Percentiles rank a stretch among this genome's conserved stretches.
These are phyloP conservation scores for Wickerhamomyces sydowiorum DNA, from an alignment of 805 yeast species.

Conservation along the genomic window DNA sequence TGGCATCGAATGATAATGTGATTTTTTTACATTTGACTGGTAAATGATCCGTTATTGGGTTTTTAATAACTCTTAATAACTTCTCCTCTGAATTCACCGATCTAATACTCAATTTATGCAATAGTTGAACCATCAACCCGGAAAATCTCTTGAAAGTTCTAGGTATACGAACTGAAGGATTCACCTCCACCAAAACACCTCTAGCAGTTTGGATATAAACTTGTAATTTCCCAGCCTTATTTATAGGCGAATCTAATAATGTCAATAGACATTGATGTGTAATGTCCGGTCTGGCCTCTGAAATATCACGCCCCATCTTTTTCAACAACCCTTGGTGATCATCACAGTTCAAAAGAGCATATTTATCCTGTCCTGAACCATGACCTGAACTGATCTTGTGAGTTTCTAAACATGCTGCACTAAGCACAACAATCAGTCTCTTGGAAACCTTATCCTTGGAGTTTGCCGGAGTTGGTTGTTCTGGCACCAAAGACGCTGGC, in stretches of 20 bases:
- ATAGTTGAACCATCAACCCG: slow-evolving; percentile 94
- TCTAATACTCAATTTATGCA: slow-evolving; percentile 88
- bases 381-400: slow-evolving; percentile 74
- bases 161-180: slow-evolving; percentile 95
- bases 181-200: slow-evolving; percentile 91
- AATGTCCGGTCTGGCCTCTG: slow-evolving; percentile 98
- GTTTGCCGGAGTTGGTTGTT: slow-evolving; percentile 72
- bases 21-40: slow-evolving; percentile 94
- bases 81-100: slow-evolving; percentile 95
- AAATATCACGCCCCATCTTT: slow-evolving; percentile 95
- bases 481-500: slow-evolving; percentile 80
- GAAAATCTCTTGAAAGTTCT: slow-evolving; percentile 97
- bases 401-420: slow-evolving; percentile 94
- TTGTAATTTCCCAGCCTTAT: slow-evolving; percentile 94
- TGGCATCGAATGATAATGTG: slow-evolving; percentile 89
- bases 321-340: slow-evolving; percentile 95
- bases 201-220: slow-evolving; percentile 95
- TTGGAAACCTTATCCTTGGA: slow-evolving; percentile 84
- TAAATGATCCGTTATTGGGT: slow-evolving; percentile 94
- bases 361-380: slow-evolving; percentile 83
- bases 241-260: slow-evolving; percentile 92
- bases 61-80: slow-evolving; percentile 87
- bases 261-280: slow-evolving; percentile 97
- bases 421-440: slow-evolving; percentile 87
- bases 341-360: slow-evolving; percentile 91